A percentile compares a stretch with the other conserved stretches of the same genome.
phyloP scores from a whole-genome alignment of 148 eudicot species.

The Mesembryanthemum crystallinum region DNA sequence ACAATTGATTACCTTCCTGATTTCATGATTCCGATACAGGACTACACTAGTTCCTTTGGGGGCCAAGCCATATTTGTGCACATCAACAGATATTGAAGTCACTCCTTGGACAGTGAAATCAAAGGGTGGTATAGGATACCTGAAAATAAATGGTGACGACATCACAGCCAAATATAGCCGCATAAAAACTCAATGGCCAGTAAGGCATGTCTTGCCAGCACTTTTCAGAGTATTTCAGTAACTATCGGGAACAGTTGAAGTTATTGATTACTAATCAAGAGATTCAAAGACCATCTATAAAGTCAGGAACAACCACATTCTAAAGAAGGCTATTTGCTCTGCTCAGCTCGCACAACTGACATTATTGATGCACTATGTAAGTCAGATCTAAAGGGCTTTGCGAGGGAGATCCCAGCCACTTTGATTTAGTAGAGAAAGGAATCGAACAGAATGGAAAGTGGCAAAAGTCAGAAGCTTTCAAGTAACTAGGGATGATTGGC shows the following conservation, averaged over 20 bases:
- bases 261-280: not conserved
- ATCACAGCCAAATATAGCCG: not conserved
- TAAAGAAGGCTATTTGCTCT: not conserved
- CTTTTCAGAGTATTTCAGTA: not conserved
- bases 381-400: not conserved
- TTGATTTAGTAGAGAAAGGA: not conserved
- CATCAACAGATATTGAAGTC: slow-evolving; percentile 91
- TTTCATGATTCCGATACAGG: slow-evolving; percentile 76
- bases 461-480: not conserved
- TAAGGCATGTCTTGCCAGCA: not conserved
- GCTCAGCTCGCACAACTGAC: not conserved
- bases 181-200: not conserved
- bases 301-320: not conserved
- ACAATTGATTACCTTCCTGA: slow-evolving; percentile 62
- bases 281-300: not conserved
- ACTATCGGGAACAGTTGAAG: not conserved
- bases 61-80: slow-evolving; percentile 97
- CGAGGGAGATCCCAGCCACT: not conserved
- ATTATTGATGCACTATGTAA: not conserved
- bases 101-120: slow-evolving; percentile 92
- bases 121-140: slow-evolving; percentile 85
- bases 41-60: slow-evolving; percentile 99
- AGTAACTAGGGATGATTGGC: not conserved
- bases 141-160: slow-evolving; percentile 23
- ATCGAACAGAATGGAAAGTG: not conserved